A percentile compares a stretch with the other conserved stretches of the same genome.
Conservation (phyloP, 176 grass and related monocot species). For the Zoysia japonica region DNA sequence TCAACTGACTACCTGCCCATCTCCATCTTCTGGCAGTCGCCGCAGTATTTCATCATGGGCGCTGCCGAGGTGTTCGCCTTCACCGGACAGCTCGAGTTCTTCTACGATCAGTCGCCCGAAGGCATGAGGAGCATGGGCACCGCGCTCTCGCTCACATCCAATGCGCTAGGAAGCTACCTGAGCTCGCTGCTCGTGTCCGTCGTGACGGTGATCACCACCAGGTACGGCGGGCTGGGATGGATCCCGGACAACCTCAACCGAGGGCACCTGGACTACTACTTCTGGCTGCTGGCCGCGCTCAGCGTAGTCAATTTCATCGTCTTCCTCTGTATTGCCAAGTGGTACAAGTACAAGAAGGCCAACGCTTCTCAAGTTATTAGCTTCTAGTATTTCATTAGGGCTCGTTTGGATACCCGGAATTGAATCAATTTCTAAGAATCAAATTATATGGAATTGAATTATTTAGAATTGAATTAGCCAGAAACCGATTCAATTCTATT, state of each 20-base stretch:
- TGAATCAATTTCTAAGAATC: too few species aligned
- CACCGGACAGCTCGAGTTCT: constrained; percentile 56
- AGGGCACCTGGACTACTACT: constrained; percentile 65
- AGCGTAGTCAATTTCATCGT: constrained; percentile 36
- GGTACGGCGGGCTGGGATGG: constrained; percentile 44
- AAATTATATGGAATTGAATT: too few species aligned
- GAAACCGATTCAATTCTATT: too few species aligned
- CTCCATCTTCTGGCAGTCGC: constrained; percentile 72
- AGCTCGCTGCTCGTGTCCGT: constrained; percentile 45
- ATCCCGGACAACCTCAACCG: constrained; percentile 62
- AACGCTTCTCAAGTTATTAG: background rate
- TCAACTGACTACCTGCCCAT: constrained; percentile 36
- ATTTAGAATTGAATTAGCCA: too few species aligned
- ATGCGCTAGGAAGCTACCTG: constrained; percentile 51
- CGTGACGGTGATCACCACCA: constrained; percentile 34
- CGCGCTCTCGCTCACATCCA: constrained; percentile 45
- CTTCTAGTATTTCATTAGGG: background rate
- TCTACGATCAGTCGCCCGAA: constrained; percentile 59
- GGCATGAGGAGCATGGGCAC: constrained; percentile 54
- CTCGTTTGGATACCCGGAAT: too few species aligned
- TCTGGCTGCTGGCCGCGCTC: constrained; percentile 51
- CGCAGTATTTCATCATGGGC: constrained; percentile 53
- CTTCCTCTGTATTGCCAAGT: constrained; percentile 48
- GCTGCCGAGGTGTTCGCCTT: constrained; percentile 44
- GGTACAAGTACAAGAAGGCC: constrained; percentile 47